Evolutionary conservation across 1,284 basidiomycete genomes (phyloP).

Genomic region (Cystobasidium sp.): DNA sequence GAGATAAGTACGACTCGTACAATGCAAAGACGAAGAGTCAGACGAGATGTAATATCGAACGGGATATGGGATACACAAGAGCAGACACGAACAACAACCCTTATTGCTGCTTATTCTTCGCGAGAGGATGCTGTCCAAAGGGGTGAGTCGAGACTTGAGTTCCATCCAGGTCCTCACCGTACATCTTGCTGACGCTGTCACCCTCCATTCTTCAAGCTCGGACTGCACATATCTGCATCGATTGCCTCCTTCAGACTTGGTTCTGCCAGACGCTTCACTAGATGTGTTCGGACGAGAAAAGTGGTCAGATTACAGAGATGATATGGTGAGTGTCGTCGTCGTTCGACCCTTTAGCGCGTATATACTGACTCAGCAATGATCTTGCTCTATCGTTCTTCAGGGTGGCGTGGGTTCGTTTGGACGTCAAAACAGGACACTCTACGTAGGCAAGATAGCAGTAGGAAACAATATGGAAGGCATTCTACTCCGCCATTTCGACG

Average conservation of each 20-base stretch:
- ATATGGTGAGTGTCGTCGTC: constrained; percentile 66
- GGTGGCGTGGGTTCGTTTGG: constrained; percentile 97
- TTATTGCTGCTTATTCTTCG: constrained; percentile 94
- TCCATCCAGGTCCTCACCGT: not conserved
- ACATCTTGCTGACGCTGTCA: not conserved
- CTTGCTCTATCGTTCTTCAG: not conserved
- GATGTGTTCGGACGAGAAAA: constrained; percentile 98
- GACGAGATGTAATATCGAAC: constrained; percentile 84
- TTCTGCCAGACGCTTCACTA: constrained; percentile 85
- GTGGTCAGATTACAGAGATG: constrained; percentile 95
- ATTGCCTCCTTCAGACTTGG: constrained; percentile 71
- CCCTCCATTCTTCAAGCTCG: constrained; percentile 1
- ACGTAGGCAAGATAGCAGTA: constrained; percentile 92
- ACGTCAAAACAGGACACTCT: constrained; percentile 89
- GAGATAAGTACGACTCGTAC: constrained; percentile 89
- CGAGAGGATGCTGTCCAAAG: constrained; percentile 94
- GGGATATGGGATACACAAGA: constrained; percentile 88
- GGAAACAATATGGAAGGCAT: constrained; percentile 82
- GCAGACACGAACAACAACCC: constrained; percentile 87
- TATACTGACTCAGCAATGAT: not conserved
- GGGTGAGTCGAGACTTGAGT: no score
- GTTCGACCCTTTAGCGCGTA: not conserved
- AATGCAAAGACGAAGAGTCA: constrained; percentile 93
- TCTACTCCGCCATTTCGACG: constrained; percentile 86
- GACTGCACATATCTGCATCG: constrained; percentile 95